Evolutionary conservation across 2,329 filamentous ascomycete genomes (phyloP), one percentile per base, ranked within the genome.

Genomic region (Emydomyces testavorans): DNA sequence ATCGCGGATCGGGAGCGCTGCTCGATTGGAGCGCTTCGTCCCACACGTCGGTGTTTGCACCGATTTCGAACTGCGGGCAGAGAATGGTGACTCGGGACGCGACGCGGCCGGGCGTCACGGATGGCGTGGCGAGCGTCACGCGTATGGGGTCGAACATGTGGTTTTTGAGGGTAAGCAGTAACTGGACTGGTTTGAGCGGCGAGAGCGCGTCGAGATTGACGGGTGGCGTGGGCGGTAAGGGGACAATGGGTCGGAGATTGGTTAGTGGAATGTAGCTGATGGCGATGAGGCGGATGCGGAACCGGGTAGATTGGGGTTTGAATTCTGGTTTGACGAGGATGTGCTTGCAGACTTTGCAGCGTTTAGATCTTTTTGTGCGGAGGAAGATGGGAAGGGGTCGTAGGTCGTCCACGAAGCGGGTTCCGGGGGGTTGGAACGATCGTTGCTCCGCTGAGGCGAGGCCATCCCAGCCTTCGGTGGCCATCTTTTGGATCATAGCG

Each of bases 301-400:
- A 96, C 24, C 89, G 83, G 5, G 85, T 92, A 45, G 84, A 90
- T 39, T 80, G 79, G 26, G 94, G 82, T 65, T 96, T 98, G 50
- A 82, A 78, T 66, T 98, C 92, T 11, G 90, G 92, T 63, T 94
- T 93, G 52, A 87, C 85, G 57, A 98, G 83, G 61, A 96, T 95
- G 68, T 96, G 90, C 10, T 92, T 83, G 67, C 92, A 98, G 8
- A 82, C 77, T 43, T 86, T 83, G 65, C 92, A 98, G 38, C 92
- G 85, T 69, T 95, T 96, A 16, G 87, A 88, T 31, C 90, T 83
- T 62, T 95, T 95, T 0, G 90, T 94, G 49, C 87, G 82, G 11
- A 98, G 78, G 1, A 93, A 76, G 13, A 85, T 83, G 0, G 89
- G 82, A 11, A 89, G 76, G 0, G 92, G 92, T 23, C 86, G 82